Conservation (phyloP, 2,329 filamentous ascomycete genomes). For the Neonectria sp. region DNA sequence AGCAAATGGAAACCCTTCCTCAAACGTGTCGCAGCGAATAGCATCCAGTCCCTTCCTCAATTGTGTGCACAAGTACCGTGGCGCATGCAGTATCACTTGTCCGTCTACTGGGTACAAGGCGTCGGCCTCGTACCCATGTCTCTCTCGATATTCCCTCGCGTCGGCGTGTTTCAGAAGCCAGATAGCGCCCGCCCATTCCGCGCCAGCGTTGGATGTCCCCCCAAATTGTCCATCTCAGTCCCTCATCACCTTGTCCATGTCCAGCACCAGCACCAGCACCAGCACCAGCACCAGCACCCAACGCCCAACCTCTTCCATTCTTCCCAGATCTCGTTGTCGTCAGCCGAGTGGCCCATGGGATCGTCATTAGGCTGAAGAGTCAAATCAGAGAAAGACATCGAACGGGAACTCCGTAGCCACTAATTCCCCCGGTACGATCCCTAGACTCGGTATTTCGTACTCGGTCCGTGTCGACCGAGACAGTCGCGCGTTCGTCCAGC, state of each 20-base stretch:
- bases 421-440: neutral
- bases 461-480: conserved; percentile 3
- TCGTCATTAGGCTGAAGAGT: conserved; percentile 5
- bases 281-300: neutral
- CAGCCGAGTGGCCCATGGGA: neutral
- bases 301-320: conserved; percentile 28
- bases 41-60: too few relatives aligned
- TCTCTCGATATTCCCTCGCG: conserved; percentile 19
- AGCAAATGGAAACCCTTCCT: neutral
- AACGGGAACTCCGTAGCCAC: neutral
- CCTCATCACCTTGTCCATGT: conserved; percentile 6
- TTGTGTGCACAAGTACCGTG: too few relatives aligned
- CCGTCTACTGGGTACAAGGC: neutral
- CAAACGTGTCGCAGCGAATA: too few relatives aligned
- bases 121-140: neutral
- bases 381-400: conserved; percentile 3
- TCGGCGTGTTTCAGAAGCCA: conserved; percentile 46
- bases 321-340: neutral
- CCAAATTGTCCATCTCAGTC: conserved; percentile 6
- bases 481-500: neutral
- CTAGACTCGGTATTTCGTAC: conserved; percentile 10
- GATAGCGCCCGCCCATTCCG: conserved; percentile 37
- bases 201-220: conserved; percentile 2
- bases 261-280: neutral
- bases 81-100: neutral